Conservation (phyloP, 345 rosid genomes). For the Hevea brasiliensis region DNA sequence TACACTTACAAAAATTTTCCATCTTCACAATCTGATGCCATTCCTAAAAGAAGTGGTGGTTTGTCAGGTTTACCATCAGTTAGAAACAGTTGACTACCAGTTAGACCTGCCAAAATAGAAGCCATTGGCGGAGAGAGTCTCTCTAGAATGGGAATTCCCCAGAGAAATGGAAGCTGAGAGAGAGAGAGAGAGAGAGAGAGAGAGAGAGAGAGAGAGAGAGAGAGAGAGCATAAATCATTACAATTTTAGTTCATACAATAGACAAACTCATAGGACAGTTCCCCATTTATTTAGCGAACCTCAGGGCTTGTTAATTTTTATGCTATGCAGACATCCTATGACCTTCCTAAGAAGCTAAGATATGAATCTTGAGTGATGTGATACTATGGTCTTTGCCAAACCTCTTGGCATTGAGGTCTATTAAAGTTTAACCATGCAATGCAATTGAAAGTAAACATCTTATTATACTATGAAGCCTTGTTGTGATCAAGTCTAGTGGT, state of each 20-base stretch:
- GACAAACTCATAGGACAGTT: not conserved
- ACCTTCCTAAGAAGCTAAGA: not conserved
- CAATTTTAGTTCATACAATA: not conserved
- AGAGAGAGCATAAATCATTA: not conserved
- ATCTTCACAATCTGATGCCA: slow-evolving; percentile 83
- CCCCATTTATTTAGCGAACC: too few species aligned
- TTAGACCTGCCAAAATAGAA: slow-evolving; percentile 66
- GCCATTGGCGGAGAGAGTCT: slow-evolving; percentile 87
- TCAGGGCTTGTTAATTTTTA: too few species aligned
- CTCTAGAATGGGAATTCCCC: slow-evolving; percentile 83
- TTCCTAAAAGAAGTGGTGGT: slow-evolving; percentile 86
- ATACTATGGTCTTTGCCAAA: not conserved
- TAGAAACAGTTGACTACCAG: slow-evolving; percentile 87
- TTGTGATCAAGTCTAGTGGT: not conserved
- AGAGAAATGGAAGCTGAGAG: slow-evolving; percentile 80
- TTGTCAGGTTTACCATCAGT: slow-evolving; percentile 78
- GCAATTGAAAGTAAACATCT: not conserved
- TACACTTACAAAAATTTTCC: slow-evolving; percentile 69
- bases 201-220: not conserved
- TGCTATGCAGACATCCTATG: too few species aligned
- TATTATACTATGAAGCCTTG: not conserved
- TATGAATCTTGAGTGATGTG: not conserved
- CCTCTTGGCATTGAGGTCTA: not conserved
- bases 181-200: not conserved
- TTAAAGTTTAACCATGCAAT: not conserved